Evolutionary conservation across 2,329 filamentous ascomycete genomes (phyloP).

Genomic region (Cladophialophora immunda): DNA sequence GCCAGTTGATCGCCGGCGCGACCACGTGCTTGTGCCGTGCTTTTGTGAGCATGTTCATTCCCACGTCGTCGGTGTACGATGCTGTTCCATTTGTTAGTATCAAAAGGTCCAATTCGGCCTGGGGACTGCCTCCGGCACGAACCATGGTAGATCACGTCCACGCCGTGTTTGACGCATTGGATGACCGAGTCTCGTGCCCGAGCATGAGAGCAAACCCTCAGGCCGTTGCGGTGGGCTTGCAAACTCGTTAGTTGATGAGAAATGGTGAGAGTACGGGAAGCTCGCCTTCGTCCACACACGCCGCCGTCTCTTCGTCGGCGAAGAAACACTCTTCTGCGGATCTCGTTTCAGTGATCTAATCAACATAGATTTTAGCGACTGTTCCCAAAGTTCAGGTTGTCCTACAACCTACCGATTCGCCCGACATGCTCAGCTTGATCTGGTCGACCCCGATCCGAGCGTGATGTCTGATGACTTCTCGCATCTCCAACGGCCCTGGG

Average conservation of each 20-base stretch:
- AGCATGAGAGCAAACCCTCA: conserved; percentile 55
- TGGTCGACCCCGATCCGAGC: conserved; percentile 50
- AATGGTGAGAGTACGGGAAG: neutral
- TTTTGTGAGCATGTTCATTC: conserved; percentile 48
- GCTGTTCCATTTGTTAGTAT: neutral
- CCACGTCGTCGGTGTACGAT: conserved; percentile 48
- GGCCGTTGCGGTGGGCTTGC: conserved; percentile 50
- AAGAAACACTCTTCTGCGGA: neutral
- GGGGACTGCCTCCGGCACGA: conserved; percentile 42
- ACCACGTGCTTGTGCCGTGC: conserved; percentile 52
- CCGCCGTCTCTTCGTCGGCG: neutral
- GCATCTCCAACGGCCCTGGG: conserved; percentile 49
- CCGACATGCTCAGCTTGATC: conserved; percentile 55
- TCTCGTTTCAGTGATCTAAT: neutral
- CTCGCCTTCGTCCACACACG: neutral
- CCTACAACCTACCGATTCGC: conserved; percentile 48
- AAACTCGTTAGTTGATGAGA: neutral
- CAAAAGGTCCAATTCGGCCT: neutral
- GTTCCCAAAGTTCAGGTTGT: neutral
- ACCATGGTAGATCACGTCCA: conserved; percentile 59
- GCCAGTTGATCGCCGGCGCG: conserved; percentile 56
- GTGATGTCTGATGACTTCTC: conserved; percentile 49
- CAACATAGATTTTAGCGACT: neutral
- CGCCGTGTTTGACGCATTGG: conserved; percentile 54
- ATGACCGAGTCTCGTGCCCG: conserved; percentile 55